Percentiles rank a stretch among this genome's conserved stretches.
Conservation (phyloP, 805 yeast species). For the Barnettozyma sucrosica region DNA sequence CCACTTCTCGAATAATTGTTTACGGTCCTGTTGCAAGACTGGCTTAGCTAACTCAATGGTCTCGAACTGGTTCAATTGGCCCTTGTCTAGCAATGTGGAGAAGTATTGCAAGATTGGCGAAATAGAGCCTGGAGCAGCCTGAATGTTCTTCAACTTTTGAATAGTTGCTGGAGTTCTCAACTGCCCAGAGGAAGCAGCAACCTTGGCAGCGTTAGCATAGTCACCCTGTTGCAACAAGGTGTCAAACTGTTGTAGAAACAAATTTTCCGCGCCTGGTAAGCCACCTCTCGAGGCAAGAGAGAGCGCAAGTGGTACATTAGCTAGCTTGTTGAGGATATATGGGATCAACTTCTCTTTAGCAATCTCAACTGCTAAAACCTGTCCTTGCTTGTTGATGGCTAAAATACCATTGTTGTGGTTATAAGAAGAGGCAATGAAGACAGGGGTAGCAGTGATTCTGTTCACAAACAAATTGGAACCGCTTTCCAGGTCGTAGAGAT, state of each 20-base stretch:
- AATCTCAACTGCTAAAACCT: slow-evolving; percentile 87
- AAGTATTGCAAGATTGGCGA: slow-evolving; percentile 93
- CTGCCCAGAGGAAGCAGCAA: slow-evolving; percentile 92
- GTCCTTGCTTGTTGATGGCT: slow-evolving; percentile 92
- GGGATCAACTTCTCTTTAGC: slow-evolving; percentile 82
- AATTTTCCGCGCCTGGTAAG: slow-evolving; percentile 92
- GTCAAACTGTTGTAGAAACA: slow-evolving; percentile 89
- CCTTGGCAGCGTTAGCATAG: slow-evolving; percentile 88
- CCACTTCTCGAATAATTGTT: slow-evolving; percentile 93
- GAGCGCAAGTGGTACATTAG: slow-evolving; percentile 82
- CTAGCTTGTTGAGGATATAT: slow-evolving; percentile 78
- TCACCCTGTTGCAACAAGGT: slow-evolving; percentile 78
- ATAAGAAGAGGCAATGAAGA: slow-evolving; percentile 79
- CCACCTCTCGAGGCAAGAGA: slow-evolving; percentile 93
- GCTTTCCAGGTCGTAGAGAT: slow-evolving; percentile 87
- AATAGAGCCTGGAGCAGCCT: slow-evolving; percentile 89
- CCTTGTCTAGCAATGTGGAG: slow-evolving; percentile 85
- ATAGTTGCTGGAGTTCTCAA: slow-evolving; percentile 93
- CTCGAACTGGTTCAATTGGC: slow-evolving; percentile 87
- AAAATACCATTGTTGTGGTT: slow-evolving; percentile 76
- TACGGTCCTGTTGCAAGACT: slow-evolving; percentile 90
- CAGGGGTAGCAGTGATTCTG: slow-evolving; percentile 93
- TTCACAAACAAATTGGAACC: slow-evolving; percentile 92
- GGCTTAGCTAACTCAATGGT: slow-evolving; percentile 93
- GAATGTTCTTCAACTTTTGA: slow-evolving; percentile 82